A percentile compares a stretch with the other conserved stretches of the same genome.
These are phyloP conservation scores for Mycena sp. DNA, from an alignment of 1,284 basidiomycete genomes.

Conservation along the genomic window DNA sequence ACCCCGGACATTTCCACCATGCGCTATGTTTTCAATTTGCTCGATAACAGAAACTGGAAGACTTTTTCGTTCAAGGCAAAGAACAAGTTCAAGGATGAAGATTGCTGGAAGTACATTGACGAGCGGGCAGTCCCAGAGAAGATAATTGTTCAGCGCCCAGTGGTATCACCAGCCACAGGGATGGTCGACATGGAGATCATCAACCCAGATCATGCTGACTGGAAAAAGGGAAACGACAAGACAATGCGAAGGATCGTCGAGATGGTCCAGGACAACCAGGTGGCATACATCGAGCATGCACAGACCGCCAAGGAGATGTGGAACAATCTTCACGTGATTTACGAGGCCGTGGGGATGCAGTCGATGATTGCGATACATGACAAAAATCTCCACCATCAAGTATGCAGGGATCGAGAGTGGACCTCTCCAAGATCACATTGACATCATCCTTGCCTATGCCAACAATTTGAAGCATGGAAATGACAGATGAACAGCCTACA, in stretches of 20 bases:
- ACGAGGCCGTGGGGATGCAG: neutral
- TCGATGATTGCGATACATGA: neutral
- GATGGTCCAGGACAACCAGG: neutral
- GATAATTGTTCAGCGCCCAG: neutral
- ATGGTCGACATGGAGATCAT: neutral
- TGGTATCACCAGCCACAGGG: neutral
- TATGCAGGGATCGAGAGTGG: too few relatives aligned
- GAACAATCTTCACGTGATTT: neutral
- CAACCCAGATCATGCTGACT: neutral
- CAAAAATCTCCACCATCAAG: neutral
- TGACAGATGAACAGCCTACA: neutral
- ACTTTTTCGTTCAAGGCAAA: neutral
- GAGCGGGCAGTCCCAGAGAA: neutral
- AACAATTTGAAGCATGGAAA: neutral
- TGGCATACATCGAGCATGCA: too few relatives aligned
- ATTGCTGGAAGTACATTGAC: neutral
- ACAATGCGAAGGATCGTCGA: neutral
- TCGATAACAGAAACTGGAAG: neutral
- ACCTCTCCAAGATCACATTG: neutral
- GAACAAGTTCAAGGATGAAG: neutral
- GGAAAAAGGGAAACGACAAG: neutral
- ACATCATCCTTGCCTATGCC: neutral
- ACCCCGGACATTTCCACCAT: too few relatives aligned
- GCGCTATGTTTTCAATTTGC: too few relatives aligned
- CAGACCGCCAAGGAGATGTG: too few relatives aligned